These are phyloP conservation scores for Pilaira anomala DNA, from an alignment of 192 early-diverging fungal species.

Conservation along the genomic window DNA sequence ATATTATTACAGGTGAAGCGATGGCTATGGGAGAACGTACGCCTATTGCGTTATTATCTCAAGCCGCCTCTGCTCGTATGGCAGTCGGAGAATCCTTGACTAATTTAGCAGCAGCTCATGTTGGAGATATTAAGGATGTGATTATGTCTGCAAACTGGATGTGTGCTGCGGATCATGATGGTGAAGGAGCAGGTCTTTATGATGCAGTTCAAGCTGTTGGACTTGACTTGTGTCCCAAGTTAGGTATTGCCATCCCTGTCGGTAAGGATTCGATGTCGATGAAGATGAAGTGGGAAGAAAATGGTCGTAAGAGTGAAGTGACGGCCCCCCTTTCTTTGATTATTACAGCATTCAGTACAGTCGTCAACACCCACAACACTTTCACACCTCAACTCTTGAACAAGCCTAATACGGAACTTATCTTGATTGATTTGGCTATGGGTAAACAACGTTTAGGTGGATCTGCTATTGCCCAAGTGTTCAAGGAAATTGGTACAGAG, in stretches of 20 bases:
- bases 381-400: constrained; percentile 82
- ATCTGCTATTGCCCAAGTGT: constrained; percentile 93
- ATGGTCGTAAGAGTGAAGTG: constrained; percentile 50
- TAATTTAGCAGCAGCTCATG: constrained; percentile 87
- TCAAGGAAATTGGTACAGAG: constrained; percentile 72
- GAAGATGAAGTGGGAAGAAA: constrained; percentile 86
- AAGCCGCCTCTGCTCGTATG: constrained; percentile 93
- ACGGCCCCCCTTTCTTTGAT: constrained; percentile 90
- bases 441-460: constrained; percentile 91
- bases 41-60: constrained; percentile 77
- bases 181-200: constrained; percentile 92
- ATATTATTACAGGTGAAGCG: constrained; percentile 80
- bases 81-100: constrained; percentile 92
- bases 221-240: constrained; percentile 85
- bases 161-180: constrained; percentile 85
- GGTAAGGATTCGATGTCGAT: constrained; percentile 99
- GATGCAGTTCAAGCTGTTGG: constrained; percentile 92
- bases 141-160: constrained; percentile 99
- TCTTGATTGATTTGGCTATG: constrained; percentile 82
- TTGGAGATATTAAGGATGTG: constrained; percentile 67
- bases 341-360: constrained; percentile 91
- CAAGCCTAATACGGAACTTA: constrained; percentile 54
- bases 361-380: constrained; percentile 80
- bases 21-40: constrained; percentile 99
- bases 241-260: constrained; percentile 94